Base-by-base conservation (phyloP, 2,329 filamentous ascomycete genomes). In the Fonsecaea erecta region DNA sequence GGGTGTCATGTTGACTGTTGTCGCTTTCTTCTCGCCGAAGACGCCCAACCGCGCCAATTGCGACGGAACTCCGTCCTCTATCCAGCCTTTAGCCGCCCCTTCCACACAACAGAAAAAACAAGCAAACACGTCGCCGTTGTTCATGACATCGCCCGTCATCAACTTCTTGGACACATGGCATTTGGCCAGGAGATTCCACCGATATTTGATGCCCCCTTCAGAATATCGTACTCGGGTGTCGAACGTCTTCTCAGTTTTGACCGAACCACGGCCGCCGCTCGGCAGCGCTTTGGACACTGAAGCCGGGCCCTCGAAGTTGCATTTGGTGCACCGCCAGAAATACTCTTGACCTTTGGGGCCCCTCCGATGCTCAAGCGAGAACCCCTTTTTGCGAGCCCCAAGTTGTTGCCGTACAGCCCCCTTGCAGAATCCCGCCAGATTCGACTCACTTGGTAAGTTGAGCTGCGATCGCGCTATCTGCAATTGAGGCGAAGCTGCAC, bases 121-220 rank as follows among this genome's bases (percentile, higher is more conserved):
- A 28, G 77, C 80, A 69, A 77, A 82, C 2, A 70, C 71, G 14
- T 63, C 64, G 53, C 55, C 55, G 40, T 54, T 64, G 48, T 68
- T 66, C 26, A 57, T 52, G 34, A 64, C 58, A 67, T 72, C 54
- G 68, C 71, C 59, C 24, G 61, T 59, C 1, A 71, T 71, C 26
- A 73, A 72, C 56, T 75, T 76, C 65, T 75, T 72, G 4, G 75
- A 64, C 4, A 81, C 74, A 70, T 83, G 80, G 14, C 72, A 76
- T 68, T 83, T 82, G 14, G 80, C 80, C 2, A 83, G 74, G 65
- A 82, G 82, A 9, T 73, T 69, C 78, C 80, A 82, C 4, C 80
- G 77, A 63, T 80, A 80, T n/a, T 76, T 76, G 30, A 83, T 73
- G 0, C 79, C 78, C 16, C 74, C 62, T 7, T 62, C 54, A 18